Evolutionary conservation across 257 asterid genomes (phyloP).

Genomic region (Fraxinus cuspidata): DNA sequence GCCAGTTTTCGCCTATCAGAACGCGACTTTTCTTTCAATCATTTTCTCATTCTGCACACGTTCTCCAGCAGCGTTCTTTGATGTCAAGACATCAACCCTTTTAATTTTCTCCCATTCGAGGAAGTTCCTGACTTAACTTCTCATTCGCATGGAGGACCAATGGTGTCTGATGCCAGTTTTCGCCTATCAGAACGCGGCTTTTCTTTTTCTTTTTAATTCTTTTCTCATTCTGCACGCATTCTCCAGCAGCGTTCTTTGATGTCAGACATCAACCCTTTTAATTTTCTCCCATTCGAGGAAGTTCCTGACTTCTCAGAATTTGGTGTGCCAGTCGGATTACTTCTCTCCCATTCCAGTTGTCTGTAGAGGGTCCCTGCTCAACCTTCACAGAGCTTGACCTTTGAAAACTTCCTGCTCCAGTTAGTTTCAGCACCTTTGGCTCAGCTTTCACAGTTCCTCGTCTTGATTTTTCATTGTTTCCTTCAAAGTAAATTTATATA

Average conservation of each 20-base stretch:
- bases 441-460: slow-evolving; percentile 44
- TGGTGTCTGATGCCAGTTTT: slow-evolving; percentile 25
- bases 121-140: slow-evolving; percentile 44
- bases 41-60: slow-evolving; percentile 36
- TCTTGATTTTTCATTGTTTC: slow-evolving; percentile 59
- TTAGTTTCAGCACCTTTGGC: slow-evolving; percentile 36
- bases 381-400: slow-evolving; percentile 47
- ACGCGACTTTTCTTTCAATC: slow-evolving; percentile 45
- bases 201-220: slow-evolving; percentile 43
- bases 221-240: slow-evolving; percentile 37
- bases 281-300: slow-evolving; percentile 34
- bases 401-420: slow-evolving; percentile 39
- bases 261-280: slow-evolving; percentile 35
- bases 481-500: slow-evolving; percentile 19
- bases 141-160: slow-evolving; percentile 17
- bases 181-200: slow-evolving; percentile 34
- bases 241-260: slow-evolving; percentile 28
- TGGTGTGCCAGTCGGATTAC: slow-evolving; percentile 17
- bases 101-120: slow-evolving; percentile 32
- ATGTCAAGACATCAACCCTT: slow-evolving; percentile 33
- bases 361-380: slow-evolving; percentile 35
- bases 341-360: slow-evolving; percentile 38
- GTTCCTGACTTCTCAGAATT: slow-evolving; percentile 39
- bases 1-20: slow-evolving; percentile 32
- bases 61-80: slow-evolving; percentile 31